Evolutionary conservation across 257 asterid species (phyloP), one percentile per base, ranked within the genome.

Genomic region (Solanum gracilifrons): DNA sequence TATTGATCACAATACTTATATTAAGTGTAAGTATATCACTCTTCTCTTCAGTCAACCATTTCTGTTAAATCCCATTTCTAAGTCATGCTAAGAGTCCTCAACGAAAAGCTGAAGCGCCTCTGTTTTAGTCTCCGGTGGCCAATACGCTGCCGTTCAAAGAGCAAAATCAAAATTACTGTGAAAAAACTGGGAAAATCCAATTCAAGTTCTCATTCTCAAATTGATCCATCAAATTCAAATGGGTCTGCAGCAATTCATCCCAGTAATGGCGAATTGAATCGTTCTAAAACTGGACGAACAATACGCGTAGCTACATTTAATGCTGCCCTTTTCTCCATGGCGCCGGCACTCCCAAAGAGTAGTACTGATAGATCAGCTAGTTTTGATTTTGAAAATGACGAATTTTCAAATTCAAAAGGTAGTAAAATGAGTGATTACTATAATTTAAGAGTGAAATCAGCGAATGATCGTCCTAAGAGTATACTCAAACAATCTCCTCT

Each of bases 281-380:
- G 91, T 88, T 73, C 85, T 7, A 92, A 88, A 84, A 84, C 88
- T 89, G 76, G 82, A 87, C 86, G 62, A 84, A 87, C 88, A 0
- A 84, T 92, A 35, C 84, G 99, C 86, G 89, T 97, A 16, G 99
- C 96, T 0, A 92, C 99, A 87, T 97, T 97, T 64, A 97, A 95
- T 90, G 99, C 99, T 91, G 98, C 99, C 93, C 92, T 95, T 5
- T 97, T 97, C 90, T 95, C 99, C 93, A 95, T 95, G 98, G 99
- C 99, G 32, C 97, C 97, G 6, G 98, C 95, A 15, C 94, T 95
- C 33, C 93, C 98, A 2, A 89, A 87, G 68, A 7, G 10, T 31
- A 7, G 90, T 9, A 9, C 92, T 9, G 91, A 82, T 64, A 88
- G 86, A 35, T 91, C 90, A 23, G 80, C 93, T 23, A 90, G 82